Percentiles rank a stretch among this genome's conserved stretches.
Conservation (phyloP, 169 alveolate species). For the Sarcocystis neurona region DNA sequence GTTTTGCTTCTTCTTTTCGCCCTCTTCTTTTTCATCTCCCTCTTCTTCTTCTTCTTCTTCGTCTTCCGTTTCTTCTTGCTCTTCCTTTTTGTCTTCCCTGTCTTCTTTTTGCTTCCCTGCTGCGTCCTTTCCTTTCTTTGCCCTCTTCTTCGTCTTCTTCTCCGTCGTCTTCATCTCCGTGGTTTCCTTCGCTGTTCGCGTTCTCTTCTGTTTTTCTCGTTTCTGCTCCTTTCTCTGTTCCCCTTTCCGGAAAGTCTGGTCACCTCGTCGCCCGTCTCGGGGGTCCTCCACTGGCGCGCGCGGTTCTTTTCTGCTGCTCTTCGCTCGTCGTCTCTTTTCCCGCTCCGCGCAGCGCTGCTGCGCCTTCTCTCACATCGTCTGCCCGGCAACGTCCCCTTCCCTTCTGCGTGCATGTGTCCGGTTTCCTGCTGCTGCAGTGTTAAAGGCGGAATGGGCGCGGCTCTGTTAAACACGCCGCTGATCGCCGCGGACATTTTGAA, state of each 20-base stretch:
- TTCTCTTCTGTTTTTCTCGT: not conserved
- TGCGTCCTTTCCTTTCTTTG: not conserved
- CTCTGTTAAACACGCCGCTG: conserved; percentile 63
- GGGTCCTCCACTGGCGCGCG: no score
- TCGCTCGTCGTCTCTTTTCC: no score
- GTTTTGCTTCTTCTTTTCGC: not conserved
- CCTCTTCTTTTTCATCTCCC: no score
- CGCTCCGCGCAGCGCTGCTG: no score
- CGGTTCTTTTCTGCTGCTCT: not conserved
- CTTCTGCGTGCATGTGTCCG: not conserved
- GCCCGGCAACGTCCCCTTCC: no score
- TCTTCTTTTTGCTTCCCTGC: no score
- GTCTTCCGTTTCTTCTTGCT: not conserved
- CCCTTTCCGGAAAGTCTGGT: no score
- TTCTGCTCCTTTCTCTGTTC: not conserved
- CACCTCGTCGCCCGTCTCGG: no score
- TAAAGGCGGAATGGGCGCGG: conserved; percentile 71
- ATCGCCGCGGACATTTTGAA: conserved; percentile 62
- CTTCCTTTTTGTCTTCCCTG: no score
- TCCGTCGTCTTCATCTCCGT: not conserved
- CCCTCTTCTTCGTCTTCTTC: not conserved
- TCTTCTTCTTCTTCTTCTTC: not conserved
- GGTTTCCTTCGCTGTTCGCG: not conserved
- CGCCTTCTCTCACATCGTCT: no score
- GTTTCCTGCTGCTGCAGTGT: not conserved